A percentile compares a stretch with the other conserved stretches of the same genome.
Conservation (phyloP, 2,329 filamentous ascomycete species). For the Paecilomyces fulvus region DNA sequence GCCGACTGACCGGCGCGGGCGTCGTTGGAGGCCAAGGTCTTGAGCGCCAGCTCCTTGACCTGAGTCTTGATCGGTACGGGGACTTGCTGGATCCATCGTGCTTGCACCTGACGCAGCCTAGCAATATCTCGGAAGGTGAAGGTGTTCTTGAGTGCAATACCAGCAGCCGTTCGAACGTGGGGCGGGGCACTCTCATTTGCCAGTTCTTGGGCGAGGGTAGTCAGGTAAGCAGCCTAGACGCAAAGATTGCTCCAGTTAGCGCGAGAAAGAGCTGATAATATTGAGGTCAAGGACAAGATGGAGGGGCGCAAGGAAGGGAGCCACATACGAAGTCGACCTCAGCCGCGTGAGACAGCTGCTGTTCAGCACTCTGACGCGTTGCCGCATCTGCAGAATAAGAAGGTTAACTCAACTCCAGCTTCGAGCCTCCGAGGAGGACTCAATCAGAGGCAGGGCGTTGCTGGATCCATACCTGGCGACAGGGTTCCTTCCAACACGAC, state of each 20-base stretch:
- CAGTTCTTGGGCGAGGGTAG: conserved; percentile 85
- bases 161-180: conserved; percentile 85
- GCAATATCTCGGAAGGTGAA: conserved; percentile 87
- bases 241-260: conserved; percentile 20
- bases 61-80: conserved; percentile 72
- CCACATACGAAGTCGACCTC: conserved; percentile 85
- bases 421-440: conserved; percentile 6
- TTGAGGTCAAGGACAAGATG: neutral
- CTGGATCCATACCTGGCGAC: conserved; percentile 65
- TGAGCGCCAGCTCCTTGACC: conserved; percentile 84
- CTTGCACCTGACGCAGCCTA: conserved; percentile 81
- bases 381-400: conserved; percentile 60
- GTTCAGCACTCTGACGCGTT: conserved; percentile 83
- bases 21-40: conserved; percentile 74
- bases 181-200: conserved; percentile 79
- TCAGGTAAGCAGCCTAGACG: conserved; percentile 75
- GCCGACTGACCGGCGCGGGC: conserved; percentile 77
- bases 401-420: conserved; percentile 26
- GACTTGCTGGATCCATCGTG: conserved; percentile 83
- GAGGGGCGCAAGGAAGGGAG: conserved; percentile 23
- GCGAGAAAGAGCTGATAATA: neutral
- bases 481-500: conserved; percentile 95
- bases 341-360: conserved; percentile 85
- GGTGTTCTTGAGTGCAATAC: conserved; percentile 95
- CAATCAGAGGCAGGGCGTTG: conserved; percentile 13